These are phyloP conservation scores for Cordyceps javanica DNA, from an alignment of 2,329 filamentous ascomycete species.

Conservation along the genomic window DNA sequence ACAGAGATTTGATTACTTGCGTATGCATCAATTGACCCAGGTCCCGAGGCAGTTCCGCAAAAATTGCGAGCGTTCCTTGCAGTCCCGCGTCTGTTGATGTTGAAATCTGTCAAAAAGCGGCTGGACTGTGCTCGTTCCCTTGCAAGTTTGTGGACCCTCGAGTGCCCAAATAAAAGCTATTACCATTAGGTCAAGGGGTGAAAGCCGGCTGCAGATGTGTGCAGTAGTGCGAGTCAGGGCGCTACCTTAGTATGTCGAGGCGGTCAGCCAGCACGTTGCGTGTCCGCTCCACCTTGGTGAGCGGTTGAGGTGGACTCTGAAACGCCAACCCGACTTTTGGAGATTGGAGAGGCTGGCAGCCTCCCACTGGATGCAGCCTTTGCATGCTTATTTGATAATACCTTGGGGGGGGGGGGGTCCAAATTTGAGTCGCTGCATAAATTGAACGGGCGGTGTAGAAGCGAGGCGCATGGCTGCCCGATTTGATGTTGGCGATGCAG, in stretches of 20 bases:
- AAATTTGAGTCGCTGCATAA: neutral
- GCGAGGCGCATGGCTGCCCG: conserved; percentile 9
- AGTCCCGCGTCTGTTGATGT: conserved; percentile 2
- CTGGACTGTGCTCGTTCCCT: neutral
- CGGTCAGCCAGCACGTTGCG: conserved; percentile 8
- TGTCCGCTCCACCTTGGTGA: neutral
- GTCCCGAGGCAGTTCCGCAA: neutral
- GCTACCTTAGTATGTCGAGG: neutral
- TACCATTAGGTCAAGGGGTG: neutral
- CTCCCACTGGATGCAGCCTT: neutral
- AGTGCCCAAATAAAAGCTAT: neutral
- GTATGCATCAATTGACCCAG: neutral
- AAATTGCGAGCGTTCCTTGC: conserved; percentile 10
- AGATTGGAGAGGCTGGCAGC: neutral
- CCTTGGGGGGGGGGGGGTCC: neutral
- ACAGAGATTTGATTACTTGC: neutral
- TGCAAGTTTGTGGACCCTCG: conserved; percentile 1
- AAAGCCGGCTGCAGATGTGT: conserved; percentile 3
- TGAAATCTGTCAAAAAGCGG: neutral
- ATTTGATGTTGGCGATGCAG: conserved; percentile 8
- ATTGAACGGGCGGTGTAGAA: conserved; percentile 8
- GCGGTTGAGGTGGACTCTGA: neutral
- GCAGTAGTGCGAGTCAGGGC: conserved; percentile 4
- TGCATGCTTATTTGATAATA: neutral
- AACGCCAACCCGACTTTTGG: neutral